phyloP scores from a whole-genome alignment of 2,329 filamentous ascomycete genomes.

The Coleophoma crateriformis region DNA sequence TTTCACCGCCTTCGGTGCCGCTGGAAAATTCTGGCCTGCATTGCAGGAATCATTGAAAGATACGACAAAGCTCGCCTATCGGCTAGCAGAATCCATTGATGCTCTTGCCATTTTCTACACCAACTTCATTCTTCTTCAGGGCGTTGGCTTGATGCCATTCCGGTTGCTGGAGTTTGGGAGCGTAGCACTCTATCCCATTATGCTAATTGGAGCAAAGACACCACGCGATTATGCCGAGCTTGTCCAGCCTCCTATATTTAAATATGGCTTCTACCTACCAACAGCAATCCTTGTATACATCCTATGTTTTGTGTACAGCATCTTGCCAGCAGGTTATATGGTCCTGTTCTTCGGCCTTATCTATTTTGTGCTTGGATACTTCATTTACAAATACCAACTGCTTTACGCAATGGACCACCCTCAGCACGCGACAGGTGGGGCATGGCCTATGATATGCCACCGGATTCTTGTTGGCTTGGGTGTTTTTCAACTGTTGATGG shows the following conservation, averaged over 20 bases:
- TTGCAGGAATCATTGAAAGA: conserved; percentile 73
- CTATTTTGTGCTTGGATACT: conserved; percentile 80
- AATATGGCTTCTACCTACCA: conserved; percentile 93
- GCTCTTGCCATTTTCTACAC: conserved; percentile 78
- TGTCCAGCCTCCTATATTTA: conserved; percentile 77
- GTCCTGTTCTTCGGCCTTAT: conserved; percentile 77
- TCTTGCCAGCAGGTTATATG: conserved; percentile 72
- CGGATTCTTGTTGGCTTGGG: conserved; percentile 80
- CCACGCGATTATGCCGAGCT: conserved; percentile 85
- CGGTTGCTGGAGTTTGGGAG: conserved; percentile 85
- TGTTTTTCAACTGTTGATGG: conserved; percentile 87
- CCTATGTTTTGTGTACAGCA: conserved; percentile 91
- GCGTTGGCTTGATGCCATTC: conserved; percentile 89
- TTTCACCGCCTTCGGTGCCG: conserved; percentile 83
- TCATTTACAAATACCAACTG: conserved; percentile 95
- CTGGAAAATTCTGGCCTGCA: conserved; percentile 65
- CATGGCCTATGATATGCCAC: conserved; percentile 96
- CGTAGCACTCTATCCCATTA: conserved; percentile 77
- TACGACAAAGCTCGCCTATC: conserved; percentile 69
- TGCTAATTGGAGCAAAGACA: conserved; percentile 72
- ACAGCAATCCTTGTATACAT: conserved; percentile 91
- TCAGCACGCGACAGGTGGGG: conserved; percentile 85
- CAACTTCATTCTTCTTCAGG: conserved; percentile 91
- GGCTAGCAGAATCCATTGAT: conserved; percentile 71
- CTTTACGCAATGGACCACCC: conserved; percentile 98